A percentile compares a stretch with the other conserved stretches of the same genome.
phyloP scores from a whole-genome alignment of 2,329 filamentous ascomycete species.

The Emericellopsis cladophorae region DNA sequence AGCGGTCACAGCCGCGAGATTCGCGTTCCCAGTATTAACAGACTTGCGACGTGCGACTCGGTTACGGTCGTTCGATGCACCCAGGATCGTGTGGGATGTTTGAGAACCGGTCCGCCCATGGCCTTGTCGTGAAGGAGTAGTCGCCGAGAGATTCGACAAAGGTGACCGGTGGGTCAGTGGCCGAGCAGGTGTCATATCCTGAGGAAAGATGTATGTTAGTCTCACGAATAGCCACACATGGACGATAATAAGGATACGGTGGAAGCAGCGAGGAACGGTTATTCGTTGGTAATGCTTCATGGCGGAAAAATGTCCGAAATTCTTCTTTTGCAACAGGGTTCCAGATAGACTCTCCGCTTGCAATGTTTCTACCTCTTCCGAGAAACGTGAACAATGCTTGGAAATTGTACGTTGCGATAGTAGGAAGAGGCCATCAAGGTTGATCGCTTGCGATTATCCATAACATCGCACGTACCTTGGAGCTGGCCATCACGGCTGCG shows the following conservation, averaged over 20 bases:
- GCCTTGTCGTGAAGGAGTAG: slow-evolving; percentile 46
- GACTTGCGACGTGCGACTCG: slow-evolving; percentile 90
- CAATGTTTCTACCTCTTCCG: too few relatives aligned
- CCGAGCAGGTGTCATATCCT: slow-evolving; percentile 56
- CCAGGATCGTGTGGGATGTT: slow-evolving; percentile 72
- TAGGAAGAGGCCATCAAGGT: too few relatives aligned
- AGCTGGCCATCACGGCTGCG: too few relatives aligned
- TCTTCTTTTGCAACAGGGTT: too few relatives aligned
- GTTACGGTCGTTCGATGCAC: slow-evolving; percentile 67
- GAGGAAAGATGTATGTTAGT: slow-evolving; percentile 4
- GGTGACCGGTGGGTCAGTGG: slow-evolving; percentile 53
- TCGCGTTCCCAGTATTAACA: slow-evolving; percentile 63
- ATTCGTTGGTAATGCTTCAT: too few relatives aligned
- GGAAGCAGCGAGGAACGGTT: too few relatives aligned
- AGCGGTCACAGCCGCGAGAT: slow-evolving; percentile 63
- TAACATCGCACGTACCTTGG: too few relatives aligned
- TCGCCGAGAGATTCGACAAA: slow-evolving; percentile 42
- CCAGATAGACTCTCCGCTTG: too few relatives aligned
- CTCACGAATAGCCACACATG: too few relatives aligned
- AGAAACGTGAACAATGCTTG: neutral
- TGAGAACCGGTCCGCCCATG: slow-evolving; percentile 70
- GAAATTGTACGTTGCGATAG: slow-evolving; percentile 1
- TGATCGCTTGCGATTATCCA: too few relatives aligned
- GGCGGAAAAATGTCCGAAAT: too few relatives aligned
- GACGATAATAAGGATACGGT: too few relatives aligned